Conservation (phyloP, 1,284 basidiomycete species). For the Trichosporon asahii region DNA sequence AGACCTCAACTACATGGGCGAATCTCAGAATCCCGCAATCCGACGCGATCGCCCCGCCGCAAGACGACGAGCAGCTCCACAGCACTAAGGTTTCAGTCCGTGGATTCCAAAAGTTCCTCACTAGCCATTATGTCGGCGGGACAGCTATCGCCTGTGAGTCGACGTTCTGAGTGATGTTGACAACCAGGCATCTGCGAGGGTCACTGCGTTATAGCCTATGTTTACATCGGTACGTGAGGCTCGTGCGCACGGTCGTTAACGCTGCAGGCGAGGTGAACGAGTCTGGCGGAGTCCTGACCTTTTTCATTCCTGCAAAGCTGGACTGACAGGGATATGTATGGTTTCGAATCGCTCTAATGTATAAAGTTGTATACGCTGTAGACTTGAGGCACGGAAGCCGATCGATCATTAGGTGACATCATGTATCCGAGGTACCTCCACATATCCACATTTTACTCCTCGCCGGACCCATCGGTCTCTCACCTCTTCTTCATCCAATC, state of each 20-base stretch:
- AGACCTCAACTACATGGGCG: constrained; percentile 77
- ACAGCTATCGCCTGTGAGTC: constrained; percentile 77
- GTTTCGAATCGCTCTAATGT: too few species aligned
- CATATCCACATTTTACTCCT: too few species aligned
- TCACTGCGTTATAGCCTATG: constrained; percentile 82
- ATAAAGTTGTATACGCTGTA: too few species aligned
- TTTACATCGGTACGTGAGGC: constrained; percentile 64
- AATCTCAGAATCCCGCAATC: constrained; percentile 62
- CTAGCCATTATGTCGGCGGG: constrained; percentile 75
- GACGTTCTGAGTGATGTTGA: constrained; percentile 3
- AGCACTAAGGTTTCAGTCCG: constrained; percentile 67
- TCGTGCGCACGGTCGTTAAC: background rate
- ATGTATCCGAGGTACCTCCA: too few species aligned
- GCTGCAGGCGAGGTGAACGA: constrained; percentile 64
- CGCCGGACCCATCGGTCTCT: too few species aligned
- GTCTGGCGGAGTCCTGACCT: constrained; percentile 79
- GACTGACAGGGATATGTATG: background rate
- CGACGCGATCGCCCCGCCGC: background rate
- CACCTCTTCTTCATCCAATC: too few species aligned
- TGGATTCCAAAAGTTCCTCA: constrained; percentile 78
- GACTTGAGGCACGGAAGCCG: too few species aligned
- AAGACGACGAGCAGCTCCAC: constrained; percentile 12
- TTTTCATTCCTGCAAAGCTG: constrained; percentile 66
- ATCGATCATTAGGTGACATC: too few species aligned
- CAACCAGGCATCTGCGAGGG: constrained; percentile 69